phyloP scores from a whole-genome alignment of 73 alveolate species.

The Symbiodinium pilosum region DNA sequence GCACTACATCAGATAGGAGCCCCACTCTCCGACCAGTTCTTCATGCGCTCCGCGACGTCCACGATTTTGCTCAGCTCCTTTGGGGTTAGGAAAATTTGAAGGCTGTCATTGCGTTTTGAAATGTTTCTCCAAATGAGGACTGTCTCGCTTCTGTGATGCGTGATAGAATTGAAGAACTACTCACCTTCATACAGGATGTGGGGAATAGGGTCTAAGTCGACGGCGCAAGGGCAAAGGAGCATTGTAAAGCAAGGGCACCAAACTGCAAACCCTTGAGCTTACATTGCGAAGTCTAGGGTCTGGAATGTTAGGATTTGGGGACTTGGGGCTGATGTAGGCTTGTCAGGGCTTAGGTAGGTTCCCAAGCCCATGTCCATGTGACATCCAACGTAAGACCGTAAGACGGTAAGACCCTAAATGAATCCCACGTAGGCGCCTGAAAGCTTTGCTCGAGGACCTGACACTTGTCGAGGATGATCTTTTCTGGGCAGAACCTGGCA shows the following conservation, averaged over 20 bases:
- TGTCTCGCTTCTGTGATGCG: no score
- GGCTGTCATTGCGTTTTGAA: background rate
- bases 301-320: background rate
- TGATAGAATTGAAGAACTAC: no score
- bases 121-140: no score
- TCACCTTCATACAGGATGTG: no score
- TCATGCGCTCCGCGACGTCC: slow-evolving; percentile 90
- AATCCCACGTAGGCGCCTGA: background rate
- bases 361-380: background rate
- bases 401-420: no score
- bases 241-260: no score
- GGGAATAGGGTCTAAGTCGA: no score
- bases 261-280: background rate
- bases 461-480: slow-evolving; percentile 76
- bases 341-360: no score
- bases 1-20: background rate
- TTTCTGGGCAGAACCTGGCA: slow-evolving; percentile 78
- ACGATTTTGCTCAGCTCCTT: slow-evolving; percentile 64
- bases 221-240: no score
- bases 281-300: background rate
- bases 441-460: slow-evolving; percentile 60
- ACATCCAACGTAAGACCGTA: no score
- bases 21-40: slow-evolving; percentile 81
- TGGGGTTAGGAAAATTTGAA: background rate
- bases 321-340: no score